A percentile compares a stretch with the other conserved stretches of the same genome.
Conservation (phyloP, 352 stramenopile species). For the Globisporangium canariense region DNA sequence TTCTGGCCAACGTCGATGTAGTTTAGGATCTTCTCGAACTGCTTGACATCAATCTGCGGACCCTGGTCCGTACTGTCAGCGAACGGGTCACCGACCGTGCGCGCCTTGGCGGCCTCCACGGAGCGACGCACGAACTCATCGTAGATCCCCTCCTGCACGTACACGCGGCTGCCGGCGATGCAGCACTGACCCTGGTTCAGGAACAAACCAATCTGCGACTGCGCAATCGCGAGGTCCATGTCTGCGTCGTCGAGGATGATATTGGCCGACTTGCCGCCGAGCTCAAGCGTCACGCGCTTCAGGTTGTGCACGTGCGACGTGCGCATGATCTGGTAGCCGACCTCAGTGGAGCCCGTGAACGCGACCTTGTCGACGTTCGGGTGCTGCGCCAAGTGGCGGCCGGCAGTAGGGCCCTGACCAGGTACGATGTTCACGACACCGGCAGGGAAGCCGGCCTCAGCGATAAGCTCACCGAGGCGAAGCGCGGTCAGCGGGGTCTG, state of each 20-base stretch:
- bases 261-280: conserved; percentile 75
- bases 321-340: conserved; percentile 64
- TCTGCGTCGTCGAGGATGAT: conserved; percentile 76
- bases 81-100: conserved; percentile 58
- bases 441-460: conserved; percentile 65
- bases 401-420: conserved; percentile 36
- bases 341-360: conserved; percentile 70
- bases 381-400: conserved; percentile 43
- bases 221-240: conserved; percentile 50
- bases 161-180: conserved; percentile 75
- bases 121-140: conserved; percentile 80
- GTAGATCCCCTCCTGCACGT: conserved; percentile 88
- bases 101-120: conserved; percentile 45
- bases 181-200: conserved; percentile 89
- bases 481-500: conserved; percentile 92
- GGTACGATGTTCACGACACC: conserved; percentile 85
- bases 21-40: conserved; percentile 83
- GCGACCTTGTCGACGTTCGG: conserved; percentile 76
- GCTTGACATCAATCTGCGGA: conserved; percentile 60
- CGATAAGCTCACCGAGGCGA: conserved; percentile 76
- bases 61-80: conserved; percentile 33
- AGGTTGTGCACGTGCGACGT: conserved; percentile 55
- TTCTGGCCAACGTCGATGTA: conserved; percentile 77
- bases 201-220: conserved; percentile 67
- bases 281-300: conserved; percentile 68